These are phyloP conservation scores for Rhizopus arrhizus DNA, from an alignment of 371 early-diverging fungal genomes.

Conservation along the genomic window DNA sequence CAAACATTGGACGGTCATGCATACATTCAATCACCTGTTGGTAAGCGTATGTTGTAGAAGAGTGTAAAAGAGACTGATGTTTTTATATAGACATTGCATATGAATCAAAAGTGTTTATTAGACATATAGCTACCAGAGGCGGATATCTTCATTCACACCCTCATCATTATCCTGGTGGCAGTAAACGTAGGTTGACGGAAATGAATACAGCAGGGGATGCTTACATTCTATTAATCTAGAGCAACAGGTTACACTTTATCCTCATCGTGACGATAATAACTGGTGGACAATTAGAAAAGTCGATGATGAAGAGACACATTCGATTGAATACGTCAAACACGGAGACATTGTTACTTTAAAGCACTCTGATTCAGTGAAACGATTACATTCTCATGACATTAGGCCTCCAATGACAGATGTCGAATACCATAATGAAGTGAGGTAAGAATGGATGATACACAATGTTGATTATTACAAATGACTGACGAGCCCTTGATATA, in stretches of 20 bases:
- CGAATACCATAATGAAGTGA: slow-evolving; percentile 91
- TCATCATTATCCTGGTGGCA: slow-evolving; percentile 82
- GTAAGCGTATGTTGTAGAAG: slow-evolving; percentile 16
- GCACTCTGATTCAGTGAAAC: slow-evolving; percentile 72
- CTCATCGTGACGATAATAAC: slow-evolving; percentile 27
- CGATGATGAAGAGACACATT: slow-evolving; percentile 33
- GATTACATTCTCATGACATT: slow-evolving; percentile 58
- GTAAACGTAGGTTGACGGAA: slow-evolving; percentile 61
- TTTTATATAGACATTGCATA: slow-evolving; percentile 72
- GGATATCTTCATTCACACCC: slow-evolving; percentile 92
- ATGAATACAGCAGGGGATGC: no score
- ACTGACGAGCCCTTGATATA: background rate
- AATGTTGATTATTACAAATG: no score
- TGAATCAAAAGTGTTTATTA: slow-evolving; percentile 78
- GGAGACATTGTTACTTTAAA: slow-evolving; percentile 80
- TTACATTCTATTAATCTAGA: slow-evolving; percentile 47
- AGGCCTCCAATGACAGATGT: slow-evolving; percentile 83
- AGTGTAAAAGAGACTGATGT: no score
- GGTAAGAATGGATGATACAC: slow-evolving; percentile 43
- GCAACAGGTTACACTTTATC: slow-evolving; percentile 56
- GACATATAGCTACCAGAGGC: slow-evolving; percentile 75
- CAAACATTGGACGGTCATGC: slow-evolving; percentile 81
- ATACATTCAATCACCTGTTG: slow-evolving; percentile 57
- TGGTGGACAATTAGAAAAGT: slow-evolving; percentile 75
- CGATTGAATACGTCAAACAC: slow-evolving; percentile 56